Base-by-base conservation (phyloP, 2,329 filamentous ascomycete genomes). In the Xylogone sp. region DNA sequence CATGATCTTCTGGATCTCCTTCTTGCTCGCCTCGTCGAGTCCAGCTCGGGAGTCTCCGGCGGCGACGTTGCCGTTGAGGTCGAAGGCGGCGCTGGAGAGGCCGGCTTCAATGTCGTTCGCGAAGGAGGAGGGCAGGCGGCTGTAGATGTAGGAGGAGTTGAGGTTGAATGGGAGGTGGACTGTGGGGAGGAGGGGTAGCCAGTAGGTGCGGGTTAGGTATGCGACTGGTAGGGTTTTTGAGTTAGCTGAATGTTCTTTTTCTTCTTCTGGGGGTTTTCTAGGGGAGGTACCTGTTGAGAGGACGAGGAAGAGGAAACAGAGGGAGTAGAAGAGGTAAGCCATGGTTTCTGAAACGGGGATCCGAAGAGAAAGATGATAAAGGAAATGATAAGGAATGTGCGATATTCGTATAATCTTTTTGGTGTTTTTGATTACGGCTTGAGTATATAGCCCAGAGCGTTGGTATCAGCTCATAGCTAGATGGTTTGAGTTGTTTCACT, bases 1-100 rank as follows among this genome's bases (percentile, higher is more conserved):
- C 94, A 99, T 99, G 61, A 99, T 92, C 61, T 81, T 81, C 63
- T 91, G 80, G 42, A 99, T 84, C 69, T 96, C 90, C 39, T 78
- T 73, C 76, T 97, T 97, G 51, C 82, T 88, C 45, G 74, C 75
- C 58, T 87, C 84, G 66, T 97, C 92, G 18, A 99, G 77, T 0
- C 94, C 94, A 0, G 83, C 82, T 59, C 94, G 82, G 24, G 78
- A 76, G 68, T 99, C 94, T 47, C 88, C 88, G 12, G 80, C 82
- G 52, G 86, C 84, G 29, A 99, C 76, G 66, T 99, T 99, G 56
- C 79, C 82, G 9, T 78, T 74, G 21, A 99, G 80, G 65, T 96
- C 88, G 68, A 99, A 99, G 50, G 86, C 88, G 50, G 79, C 80
- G 54, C 88, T 93, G 42, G 86, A 87, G 22, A 99, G 80, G 19